Conservation (phyloP, 768 basidiomycete genomes). For the Trametes coccinea region DNA sequence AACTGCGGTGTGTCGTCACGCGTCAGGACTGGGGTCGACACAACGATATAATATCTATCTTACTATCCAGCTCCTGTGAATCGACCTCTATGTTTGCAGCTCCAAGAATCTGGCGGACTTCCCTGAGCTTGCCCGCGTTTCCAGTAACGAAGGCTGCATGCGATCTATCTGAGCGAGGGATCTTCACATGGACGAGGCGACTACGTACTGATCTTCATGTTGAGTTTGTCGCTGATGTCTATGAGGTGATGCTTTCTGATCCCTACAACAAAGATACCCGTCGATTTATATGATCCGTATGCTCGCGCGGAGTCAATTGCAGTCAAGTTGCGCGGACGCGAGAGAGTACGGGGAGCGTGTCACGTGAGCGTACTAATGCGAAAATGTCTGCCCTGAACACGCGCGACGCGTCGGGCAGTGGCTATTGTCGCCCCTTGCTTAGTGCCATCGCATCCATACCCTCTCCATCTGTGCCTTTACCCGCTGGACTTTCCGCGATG, state of each 20-base stretch:
- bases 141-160: slow-evolving; percentile 87
- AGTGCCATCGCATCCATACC: not conserved
- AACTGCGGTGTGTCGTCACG: slow-evolving; percentile 48
- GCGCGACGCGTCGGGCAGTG: slow-evolving; percentile 21
- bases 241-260: not conserved
- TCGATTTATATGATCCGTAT: no score
- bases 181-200: not conserved
- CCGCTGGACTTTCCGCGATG: slow-evolving; percentile 9
- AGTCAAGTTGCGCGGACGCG: not conserved
- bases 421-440: slow-evolving; percentile 7
- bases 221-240: not conserved
- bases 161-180: not conserved
- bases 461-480: not conserved
- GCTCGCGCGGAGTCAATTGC: not conserved
- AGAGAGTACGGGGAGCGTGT: not conserved
- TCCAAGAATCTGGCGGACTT: slow-evolving; percentile 82
- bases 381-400: slow-evolving; percentile 24
- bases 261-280: not conserved
- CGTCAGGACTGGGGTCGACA: no score
- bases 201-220: slow-evolving; percentile 9
- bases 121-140: slow-evolving; percentile 88
- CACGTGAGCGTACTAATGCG: slow-evolving; percentile 12
- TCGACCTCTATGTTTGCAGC: slow-evolving; percentile 73
- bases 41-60: slow-evolving; percentile 32
- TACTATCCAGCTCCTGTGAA: slow-evolving; percentile 78